Evolutionary conservation across 768 basidiomycete species (phyloP).

Genomic region (Ramaria sp.): DNA sequence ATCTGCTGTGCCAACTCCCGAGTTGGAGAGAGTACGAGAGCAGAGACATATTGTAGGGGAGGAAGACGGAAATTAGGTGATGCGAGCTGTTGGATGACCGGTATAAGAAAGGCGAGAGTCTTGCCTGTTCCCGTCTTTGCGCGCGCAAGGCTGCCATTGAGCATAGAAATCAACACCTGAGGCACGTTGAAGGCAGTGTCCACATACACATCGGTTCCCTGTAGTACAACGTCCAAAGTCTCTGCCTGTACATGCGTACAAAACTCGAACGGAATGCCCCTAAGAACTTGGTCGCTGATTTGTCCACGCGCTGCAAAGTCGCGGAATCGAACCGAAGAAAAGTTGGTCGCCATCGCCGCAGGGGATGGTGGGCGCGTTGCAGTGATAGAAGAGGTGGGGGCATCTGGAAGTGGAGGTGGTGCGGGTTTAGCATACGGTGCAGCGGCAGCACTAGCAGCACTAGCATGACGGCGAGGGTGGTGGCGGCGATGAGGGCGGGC

Average conservation of each 20-base stretch:
- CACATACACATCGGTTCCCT: slow-evolving; percentile 16
- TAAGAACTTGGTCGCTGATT: slow-evolving; percentile 9
- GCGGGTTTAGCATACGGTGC: neutral
- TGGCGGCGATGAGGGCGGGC: neutral
- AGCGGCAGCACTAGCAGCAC: neutral
- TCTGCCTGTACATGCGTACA: slow-evolving; percentile 21
- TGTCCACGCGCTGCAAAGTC: slow-evolving; percentile 10
- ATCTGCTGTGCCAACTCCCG: slow-evolving; percentile 25
- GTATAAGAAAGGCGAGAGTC: slow-evolving; percentile 31
- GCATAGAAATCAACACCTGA: neutral
- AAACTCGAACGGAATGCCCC: slow-evolving; percentile 16
- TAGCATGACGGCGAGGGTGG: neutral
- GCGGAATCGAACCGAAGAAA: slow-evolving; percentile 9
- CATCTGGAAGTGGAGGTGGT: neutral
- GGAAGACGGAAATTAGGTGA: neutral
- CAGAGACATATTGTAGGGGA: slow-evolving; percentile 12
- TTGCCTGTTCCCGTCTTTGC: slow-evolving; percentile 54
- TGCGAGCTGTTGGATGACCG: slow-evolving; percentile 23
- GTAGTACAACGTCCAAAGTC: slow-evolving; percentile 15
- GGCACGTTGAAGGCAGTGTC: neutral
- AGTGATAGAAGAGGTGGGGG: neutral
- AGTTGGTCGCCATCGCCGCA: neutral
- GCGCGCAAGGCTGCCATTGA: slow-evolving; percentile 27
- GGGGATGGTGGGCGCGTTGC: neutral
- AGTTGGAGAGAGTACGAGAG: slow-evolving; percentile 28